Evolutionary conservation across 495 filamentous ascomycete genomes (phyloP).

Genomic region (Aspergillus campestris): DNA sequence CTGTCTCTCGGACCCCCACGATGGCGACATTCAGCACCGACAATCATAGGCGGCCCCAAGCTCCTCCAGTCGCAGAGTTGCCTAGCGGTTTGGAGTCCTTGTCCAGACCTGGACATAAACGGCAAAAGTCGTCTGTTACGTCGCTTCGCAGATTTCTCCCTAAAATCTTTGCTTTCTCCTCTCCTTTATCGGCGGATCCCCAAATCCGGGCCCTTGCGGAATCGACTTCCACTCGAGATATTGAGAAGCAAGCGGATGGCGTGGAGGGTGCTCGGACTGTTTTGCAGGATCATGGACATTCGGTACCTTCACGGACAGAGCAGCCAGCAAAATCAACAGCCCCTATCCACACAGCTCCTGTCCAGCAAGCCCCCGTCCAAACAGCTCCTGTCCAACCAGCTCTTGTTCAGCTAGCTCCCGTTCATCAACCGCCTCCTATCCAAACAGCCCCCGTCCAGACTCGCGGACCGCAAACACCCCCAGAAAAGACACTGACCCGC

Average conservation of each 20-base stretch:
- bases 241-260: constrained; percentile 24
- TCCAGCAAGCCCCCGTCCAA: too few species aligned
- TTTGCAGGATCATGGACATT: neutral
- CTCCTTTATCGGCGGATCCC: constrained; percentile 32
- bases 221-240: constrained; percentile 18
- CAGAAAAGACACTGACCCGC: constrained; percentile 8
- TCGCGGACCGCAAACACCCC: neutral
- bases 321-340: constrained; percentile 1
- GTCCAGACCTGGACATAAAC: constrained; percentile 17
- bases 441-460: neutral
- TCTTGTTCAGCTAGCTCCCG: too few species aligned
- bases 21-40: constrained; percentile 14
- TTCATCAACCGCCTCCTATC: neutral
- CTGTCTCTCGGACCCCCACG: constrained; percentile 30
- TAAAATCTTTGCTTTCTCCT: constrained; percentile 23
- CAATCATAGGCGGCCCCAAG: constrained; percentile 8
- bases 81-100: constrained; percentile 11
- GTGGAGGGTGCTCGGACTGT: neutral
- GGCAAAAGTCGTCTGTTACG: constrained; percentile 32
- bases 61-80: constrained; percentile 16
- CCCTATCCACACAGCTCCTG: neutral
- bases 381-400: neutral
- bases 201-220: constrained; percentile 35
- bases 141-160: constrained; percentile 32
- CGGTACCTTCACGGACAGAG: neutral